Conservation (phyloP, 2,329 filamentous ascomycete genomes). For the Diaporthe eres region DNA sequence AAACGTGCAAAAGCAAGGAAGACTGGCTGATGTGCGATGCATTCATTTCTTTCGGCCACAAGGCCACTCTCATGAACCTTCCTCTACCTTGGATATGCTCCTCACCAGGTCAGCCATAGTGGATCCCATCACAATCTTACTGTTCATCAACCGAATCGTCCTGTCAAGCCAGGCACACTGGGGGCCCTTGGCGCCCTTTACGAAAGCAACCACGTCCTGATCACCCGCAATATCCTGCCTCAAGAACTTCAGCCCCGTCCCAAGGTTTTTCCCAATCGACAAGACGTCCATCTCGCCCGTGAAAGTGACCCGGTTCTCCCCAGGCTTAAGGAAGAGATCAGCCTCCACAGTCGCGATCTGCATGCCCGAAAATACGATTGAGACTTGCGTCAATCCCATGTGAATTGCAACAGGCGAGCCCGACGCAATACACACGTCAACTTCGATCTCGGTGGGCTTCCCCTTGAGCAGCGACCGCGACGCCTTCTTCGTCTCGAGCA, state of each 20-base stretch:
- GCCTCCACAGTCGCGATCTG: constrained; percentile 24
- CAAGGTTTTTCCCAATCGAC: constrained; percentile 30
- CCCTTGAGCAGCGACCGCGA: constrained; percentile 27
- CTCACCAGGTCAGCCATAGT: constrained; percentile 31
- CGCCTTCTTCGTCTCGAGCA: constrained; percentile 32
- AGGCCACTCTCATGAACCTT: background rate
- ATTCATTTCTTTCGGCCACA: background rate
- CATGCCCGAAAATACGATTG: constrained; percentile 27
- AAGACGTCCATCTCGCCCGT: constrained; percentile 23
- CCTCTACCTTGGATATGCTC: constrained; percentile 24
- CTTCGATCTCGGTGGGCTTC: constrained; percentile 31
- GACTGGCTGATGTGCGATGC: background rate
- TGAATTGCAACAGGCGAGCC: constrained; percentile 22
- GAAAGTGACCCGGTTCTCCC: constrained; percentile 23
- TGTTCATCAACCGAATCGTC: constrained; percentile 32
- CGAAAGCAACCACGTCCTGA: constrained; percentile 13
- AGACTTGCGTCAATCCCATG: constrained; percentile 2
- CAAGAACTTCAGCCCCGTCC: constrained; percentile 25
- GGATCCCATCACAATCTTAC: constrained; percentile 28
- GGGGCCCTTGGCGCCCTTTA: constrained; percentile 15
- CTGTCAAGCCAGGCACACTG: constrained; percentile 35
- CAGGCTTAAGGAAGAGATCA: constrained; percentile 14
- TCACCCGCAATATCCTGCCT: constrained; percentile 17
- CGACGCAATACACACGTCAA: constrained; percentile 26
- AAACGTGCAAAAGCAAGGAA: background rate